Base-by-base conservation (phyloP, 2,329 filamentous ascomycete species). In the Pseudocercospora fuligena region DNA sequence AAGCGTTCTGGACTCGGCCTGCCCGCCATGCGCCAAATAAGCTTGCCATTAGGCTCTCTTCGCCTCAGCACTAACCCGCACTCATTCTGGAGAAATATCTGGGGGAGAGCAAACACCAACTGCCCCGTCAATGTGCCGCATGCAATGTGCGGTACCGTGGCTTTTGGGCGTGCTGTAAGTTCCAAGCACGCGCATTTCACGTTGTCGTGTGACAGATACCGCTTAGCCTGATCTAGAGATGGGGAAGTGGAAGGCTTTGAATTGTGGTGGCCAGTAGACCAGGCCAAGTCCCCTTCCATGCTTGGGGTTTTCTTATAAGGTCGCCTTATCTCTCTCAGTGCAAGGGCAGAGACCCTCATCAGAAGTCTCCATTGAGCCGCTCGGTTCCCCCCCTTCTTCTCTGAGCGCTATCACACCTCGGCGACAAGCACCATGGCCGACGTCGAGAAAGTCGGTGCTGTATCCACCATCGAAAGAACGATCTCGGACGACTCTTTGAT, bases 381-480 rank as follows among this genome's bases (percentile, higher is more conserved):
- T n/a, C n/a, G n/a, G n/a, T n/a, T n/a, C n/a, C n/a, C n/a, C n/a
- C n/a, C n/a, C n/a, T n/a, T n/a, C n/a, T n/a, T n/a, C n/a, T n/a
- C n/a, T n/a, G n/a, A n/a, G n/a, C n/a, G n/a, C 36, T n/a, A 40
- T 2, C 36, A n/a, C 47, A 23, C 23, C 47, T 23, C 47, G 8
- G 4, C 47, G 3, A 14, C 6, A 33, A 53, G 21, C 65, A 66
- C 47, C 46, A 71, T 69, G 67, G 61, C 60, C 33, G 72, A 73
- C 60, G 21, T 67, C 49, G 72, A 75, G 67, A 75, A 75, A 67
- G 29, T 29, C 47, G 57, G 61, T 40, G 59, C 60, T 5, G 58
- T 72, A 43, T 36, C 64, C 21, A 56, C 72, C 19, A 66, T 76
- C 29, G 74, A 75, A 67, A 70, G 74, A n/a, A 73, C 66, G 14